Conservation (phyloP, 2,329 filamentous ascomycete species). For the Onygenales sp. region DNA sequence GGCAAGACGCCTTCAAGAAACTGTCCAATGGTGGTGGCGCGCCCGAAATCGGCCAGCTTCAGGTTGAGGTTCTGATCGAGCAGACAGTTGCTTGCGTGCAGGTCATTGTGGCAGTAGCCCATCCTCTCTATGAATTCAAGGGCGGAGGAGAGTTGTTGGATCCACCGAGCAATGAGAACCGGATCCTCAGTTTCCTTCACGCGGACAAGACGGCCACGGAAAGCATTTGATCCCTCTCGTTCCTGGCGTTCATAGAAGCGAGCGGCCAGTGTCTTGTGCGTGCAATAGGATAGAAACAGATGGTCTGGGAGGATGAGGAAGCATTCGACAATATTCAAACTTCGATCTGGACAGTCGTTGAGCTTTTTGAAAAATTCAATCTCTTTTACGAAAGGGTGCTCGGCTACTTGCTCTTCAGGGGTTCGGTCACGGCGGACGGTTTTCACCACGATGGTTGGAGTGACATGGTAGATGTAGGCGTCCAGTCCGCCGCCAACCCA, state of each 20-base stretch:
- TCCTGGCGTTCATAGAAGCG: constrained; percentile 7
- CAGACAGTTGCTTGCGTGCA: constrained; percentile 9
- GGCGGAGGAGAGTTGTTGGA: constrained; percentile 12
- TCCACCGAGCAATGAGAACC: constrained; percentile 12
- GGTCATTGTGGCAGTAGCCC: constrained; percentile 12
- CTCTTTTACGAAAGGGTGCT: constrained; percentile 7
- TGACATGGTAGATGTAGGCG: constrained; percentile 8
- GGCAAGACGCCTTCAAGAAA: constrained; percentile 8
- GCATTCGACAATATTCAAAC: constrained; percentile 10
- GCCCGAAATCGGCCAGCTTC: constrained; percentile 11
- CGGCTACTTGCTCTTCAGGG: constrained; percentile 1
- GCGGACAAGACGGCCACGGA: constrained; percentile 6
- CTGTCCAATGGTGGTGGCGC: constrained; percentile 13
- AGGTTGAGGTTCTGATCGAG: constrained; percentile 10
- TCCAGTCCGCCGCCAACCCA: constrained; percentile 6
- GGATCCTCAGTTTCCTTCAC: constrained; percentile 13
- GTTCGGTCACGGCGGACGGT: constrained; percentile 7
- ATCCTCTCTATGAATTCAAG: constrained; percentile 13
- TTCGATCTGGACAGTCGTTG: constrained; percentile 8
- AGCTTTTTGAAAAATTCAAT: constrained; percentile 11
- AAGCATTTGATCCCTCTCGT: constrained; percentile 6
- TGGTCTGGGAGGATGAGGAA: constrained; percentile 11
- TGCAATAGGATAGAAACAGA: constrained; percentile 12
- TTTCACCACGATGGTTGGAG: constrained; percentile 11
- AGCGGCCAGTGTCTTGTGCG: neutral